phyloP scores from a whole-genome alignment of 345 rosid species.

The Chamaenerion angustifolium region DNA sequence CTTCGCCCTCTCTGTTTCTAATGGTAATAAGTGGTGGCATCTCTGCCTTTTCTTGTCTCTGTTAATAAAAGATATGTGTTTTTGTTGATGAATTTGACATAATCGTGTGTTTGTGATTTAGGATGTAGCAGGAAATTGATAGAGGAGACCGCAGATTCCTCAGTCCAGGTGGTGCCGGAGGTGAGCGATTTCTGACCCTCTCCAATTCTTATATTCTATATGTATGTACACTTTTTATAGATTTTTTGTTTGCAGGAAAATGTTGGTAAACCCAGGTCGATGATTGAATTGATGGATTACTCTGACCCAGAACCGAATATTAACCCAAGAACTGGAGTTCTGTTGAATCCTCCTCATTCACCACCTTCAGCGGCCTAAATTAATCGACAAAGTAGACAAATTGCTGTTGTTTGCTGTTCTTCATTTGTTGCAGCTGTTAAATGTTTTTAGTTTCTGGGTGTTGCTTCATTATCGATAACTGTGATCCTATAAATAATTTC shows the following conservation, averaged over 20 bases:
- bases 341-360: conserved; percentile 24
- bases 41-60: not conserved
- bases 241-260: conserved; percentile 12
- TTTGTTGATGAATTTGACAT: not conserved
- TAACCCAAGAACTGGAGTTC: conserved; percentile 31
- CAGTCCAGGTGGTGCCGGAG: too few species aligned
- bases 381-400: too few species aligned
- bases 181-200: too few species aligned
- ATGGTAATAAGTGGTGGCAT: conserved; percentile 12
- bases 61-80: not conserved
- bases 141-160: conserved; percentile 8
- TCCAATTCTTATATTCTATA: too few species aligned
- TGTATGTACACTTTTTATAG: too few species aligned
- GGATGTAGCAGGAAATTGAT: not conserved
- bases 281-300: conserved; percentile 33
- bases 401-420: too few species aligned
- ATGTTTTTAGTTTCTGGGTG: too few species aligned
- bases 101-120: not conserved
- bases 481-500: too few species aligned
- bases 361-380: not conserved
- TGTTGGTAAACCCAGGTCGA: conserved; percentile 18
- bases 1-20: conserved; percentile 23
- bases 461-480: too few species aligned
- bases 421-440: too few species aligned
- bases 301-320: conserved; percentile 29